Evolutionary conservation across 768 basidiomycete species (phyloP).

Genomic region (Suillus fuscotomentosus): DNA sequence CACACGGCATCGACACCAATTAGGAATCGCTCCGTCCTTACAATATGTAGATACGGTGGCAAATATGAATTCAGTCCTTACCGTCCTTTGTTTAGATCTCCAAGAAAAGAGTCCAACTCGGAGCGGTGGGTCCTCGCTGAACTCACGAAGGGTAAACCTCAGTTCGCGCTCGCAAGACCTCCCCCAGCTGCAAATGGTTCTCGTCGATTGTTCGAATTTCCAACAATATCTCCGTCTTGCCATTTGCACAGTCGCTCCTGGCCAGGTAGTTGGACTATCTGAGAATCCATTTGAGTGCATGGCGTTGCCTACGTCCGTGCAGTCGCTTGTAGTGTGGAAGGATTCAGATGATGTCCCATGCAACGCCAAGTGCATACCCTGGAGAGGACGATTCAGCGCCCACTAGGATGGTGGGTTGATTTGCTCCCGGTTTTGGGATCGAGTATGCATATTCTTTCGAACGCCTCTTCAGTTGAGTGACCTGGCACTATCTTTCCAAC

Average conservation of each 20-base stretch:
- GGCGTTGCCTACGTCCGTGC: not conserved
- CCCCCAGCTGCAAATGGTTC: not conserved
- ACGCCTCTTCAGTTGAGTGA: not conserved
- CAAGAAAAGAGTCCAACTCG: not conserved
- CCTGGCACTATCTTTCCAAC: not conserved
- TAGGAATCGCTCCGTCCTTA: too few relatives aligned
- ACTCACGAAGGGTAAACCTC: not conserved
- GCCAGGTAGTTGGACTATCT: not conserved
- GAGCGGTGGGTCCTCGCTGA: not conserved
- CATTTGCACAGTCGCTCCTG: not conserved
- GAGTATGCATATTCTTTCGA: not conserved
- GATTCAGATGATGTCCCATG: not conserved
- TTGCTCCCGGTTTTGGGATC: not conserved
- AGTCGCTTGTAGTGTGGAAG: not conserved
- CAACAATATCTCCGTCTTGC: too few relatives aligned
- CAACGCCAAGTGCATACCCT: not conserved
- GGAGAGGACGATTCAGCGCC: not conserved
- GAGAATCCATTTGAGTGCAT: not conserved
- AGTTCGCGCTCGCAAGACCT: not conserved
- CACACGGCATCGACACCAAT: too few relatives aligned
- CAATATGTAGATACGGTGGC: too few relatives aligned
- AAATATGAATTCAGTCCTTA: not conserved
- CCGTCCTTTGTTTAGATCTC: not conserved
- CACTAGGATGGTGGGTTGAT: constrained; percentile 5
- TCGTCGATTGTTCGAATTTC: not conserved